Base-by-base conservation (phyloP, 495 filamentous ascomycete species). In the Melanomma pulvis-pyrius region DNA sequence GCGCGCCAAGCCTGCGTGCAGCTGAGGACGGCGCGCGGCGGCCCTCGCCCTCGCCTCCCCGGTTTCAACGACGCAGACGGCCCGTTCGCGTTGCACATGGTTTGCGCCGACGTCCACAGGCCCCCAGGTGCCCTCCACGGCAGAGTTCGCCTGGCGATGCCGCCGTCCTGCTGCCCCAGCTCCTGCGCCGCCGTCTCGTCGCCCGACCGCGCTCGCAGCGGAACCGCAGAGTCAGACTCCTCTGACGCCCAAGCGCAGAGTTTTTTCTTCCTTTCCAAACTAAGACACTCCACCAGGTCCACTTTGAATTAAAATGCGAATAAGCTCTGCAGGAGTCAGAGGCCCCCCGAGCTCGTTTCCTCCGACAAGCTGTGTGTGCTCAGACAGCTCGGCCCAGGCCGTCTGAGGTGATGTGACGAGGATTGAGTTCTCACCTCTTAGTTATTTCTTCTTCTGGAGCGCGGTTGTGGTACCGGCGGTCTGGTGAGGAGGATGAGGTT, bases 31-130 rank as follows among this genome's bases (percentile, higher is more conserved):
- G 25, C 21, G 49, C 51, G 17, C 25, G 32, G 2, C 61, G 51
- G 50, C 24, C 13, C 32, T 53, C 52, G 53, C 52, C 34, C 17
- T 65, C 46, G 47, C 55, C 56, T 58, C 48, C 49, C 54, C 63
- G 47, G 63, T 55, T 66, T 60, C 63, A 55, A 59, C 53, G 44
- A 63, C 28, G 47, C 55, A 59, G 44, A 54, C 60, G 60, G 60
- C 30, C 60, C 60, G 48, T 30, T 49, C 30, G 48, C 47, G 6
- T 4, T 22, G 22, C 7, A 32, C 17, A 29, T 8, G 32, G 17
- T 11, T 47, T 17, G 55, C 34, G 6, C 21, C 29, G 55, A 59
- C 39, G 12, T 36, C n/a, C 19, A 15, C 29, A 3, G 30, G 32
- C 12, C 7, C 22, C 15, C 24, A 53, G 5, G n/a, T 17, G 12